Conservation (phyloP, 257 asterid genomes). For the Scutellaria barbata region DNA sequence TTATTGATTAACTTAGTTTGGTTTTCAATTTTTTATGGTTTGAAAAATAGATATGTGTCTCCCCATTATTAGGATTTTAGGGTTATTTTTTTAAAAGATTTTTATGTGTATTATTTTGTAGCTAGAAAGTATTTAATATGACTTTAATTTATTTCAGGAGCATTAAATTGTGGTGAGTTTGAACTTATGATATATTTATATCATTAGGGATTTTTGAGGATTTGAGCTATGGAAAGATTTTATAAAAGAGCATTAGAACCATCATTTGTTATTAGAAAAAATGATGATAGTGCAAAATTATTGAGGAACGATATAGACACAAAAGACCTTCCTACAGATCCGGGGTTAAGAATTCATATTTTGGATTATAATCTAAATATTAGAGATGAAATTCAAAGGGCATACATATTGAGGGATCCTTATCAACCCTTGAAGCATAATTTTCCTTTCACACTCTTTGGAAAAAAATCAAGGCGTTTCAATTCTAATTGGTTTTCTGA, state of each 20-base stretch:
- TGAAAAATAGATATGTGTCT: too few relatives aligned
- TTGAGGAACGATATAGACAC: neutral
- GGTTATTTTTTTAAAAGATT: too few relatives aligned
- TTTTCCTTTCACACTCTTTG: neutral
- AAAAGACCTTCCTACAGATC: constrained; percentile 7
- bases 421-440: neutral
- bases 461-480: neutral
- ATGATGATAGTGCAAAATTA: neutral
- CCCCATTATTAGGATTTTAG: too few relatives aligned
- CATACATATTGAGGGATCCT: constrained; percentile 7
- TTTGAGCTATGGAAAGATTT: neutral
- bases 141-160: too few relatives aligned
- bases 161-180: too few relatives aligned
- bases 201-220: too few relatives aligned
- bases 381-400: constrained; percentile 11
- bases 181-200: too few relatives aligned
- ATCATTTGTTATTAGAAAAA: neutral
- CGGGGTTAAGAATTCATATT: constrained; percentile 1
- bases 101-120: too few relatives aligned
- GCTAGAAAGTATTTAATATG: too few relatives aligned
- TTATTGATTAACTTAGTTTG: too few relatives aligned
- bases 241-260: neutral
- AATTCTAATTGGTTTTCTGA: neutral
- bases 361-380: constrained; percentile 14
- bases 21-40: too few relatives aligned